Base-by-base conservation (phyloP, 768 basidiomycete species). In the Leccinum rimulosum region DNA sequence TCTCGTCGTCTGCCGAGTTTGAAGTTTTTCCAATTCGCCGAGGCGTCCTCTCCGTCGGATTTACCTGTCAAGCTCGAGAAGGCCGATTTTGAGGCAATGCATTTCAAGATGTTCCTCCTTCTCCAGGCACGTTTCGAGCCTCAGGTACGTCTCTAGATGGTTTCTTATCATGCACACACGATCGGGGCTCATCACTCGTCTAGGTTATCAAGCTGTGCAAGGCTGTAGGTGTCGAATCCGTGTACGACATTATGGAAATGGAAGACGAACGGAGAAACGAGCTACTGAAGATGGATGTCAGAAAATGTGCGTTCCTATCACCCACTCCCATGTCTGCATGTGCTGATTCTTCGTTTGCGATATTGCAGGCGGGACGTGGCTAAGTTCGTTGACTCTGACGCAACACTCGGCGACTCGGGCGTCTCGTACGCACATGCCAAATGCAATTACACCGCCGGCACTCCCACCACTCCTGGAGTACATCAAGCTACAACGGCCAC, bases 161-260 rank as follows among this genome's bases (percentile, higher is more conserved):
- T 17, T 28, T 28, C 25, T 47, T 2, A 47, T 25, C 45, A 47
- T 12, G 19, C 22, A 47, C 48, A 5, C n/a, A n/a, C n/a, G n/a
- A n/a, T n/a, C n/a, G n/a, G n/a, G n/a, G 38, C 10, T 64, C 31
- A 64, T 61, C 22, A 22, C 50, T 19, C 54, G 54, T 31, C 2
- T 62, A 92, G 88, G 86, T 90, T 45, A 78, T 98, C 69, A 83
- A 86, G 67, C 85, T 95, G 10, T 98, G 95, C 78, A 90, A 90
- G 69, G 84, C 80, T 0, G 89, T 87, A 7, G 83, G 83, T 8
- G 79, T 97, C 55, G 92, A 93, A 60, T 90, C 91, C 1, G 95
- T 99, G 0, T 97, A 98, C 71, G 97, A 98, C 70, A 82, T 98
- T 61, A 97, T 98, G 92, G 97, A 98, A 72, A 86, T 98, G 86